A percentile compares a stretch with the other conserved stretches of the same genome.
Evolutionary conservation across 805 yeast species (phyloP).

Genomic region (Wickerhamiella cacticola): DNA sequence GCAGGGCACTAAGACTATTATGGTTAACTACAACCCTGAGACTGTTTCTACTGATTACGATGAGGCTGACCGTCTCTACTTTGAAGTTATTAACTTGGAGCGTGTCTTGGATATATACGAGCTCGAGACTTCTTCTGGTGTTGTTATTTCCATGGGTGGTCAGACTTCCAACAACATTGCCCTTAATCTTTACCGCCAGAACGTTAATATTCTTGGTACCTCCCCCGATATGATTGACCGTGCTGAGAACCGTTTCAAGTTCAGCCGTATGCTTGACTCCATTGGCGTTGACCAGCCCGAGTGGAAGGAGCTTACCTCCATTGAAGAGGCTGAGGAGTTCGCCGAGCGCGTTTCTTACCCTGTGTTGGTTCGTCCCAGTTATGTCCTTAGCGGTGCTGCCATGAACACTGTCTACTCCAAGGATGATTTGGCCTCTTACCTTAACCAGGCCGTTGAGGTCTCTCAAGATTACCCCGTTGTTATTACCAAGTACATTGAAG

Average conservation of each 20-base stretch:
- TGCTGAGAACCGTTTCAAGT: slow-evolving; percentile 96
- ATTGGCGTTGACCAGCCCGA: slow-evolving; percentile 98
- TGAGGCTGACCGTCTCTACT: slow-evolving; percentile 93
- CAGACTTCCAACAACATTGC: slow-evolving; percentile 97
- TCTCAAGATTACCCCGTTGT: slow-evolving; percentile 98
- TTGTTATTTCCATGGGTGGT: slow-evolving; percentile 96
- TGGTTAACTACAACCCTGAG: slow-evolving; percentile 97
- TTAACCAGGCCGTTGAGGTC: slow-evolving; percentile 91
- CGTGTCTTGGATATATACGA: slow-evolving; percentile 92
- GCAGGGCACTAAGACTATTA: slow-evolving; percentile 76
- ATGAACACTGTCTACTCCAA: slow-evolving; percentile 92
- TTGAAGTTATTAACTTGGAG: slow-evolving; percentile 89
- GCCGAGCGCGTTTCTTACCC: slow-evolving; percentile 89
- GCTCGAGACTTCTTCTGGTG: slow-evolving; percentile 80
- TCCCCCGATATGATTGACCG: slow-evolving; percentile 97
- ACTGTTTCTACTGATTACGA: slow-evolving; percentile 98
- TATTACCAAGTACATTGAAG: slow-evolving; percentile 89
- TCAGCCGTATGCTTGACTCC: slow-evolving; percentile 90
- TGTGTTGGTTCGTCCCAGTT: slow-evolving; percentile 93
- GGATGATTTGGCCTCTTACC: slow-evolving; percentile 75
- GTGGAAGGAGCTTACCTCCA: slow-evolving; percentile 93
- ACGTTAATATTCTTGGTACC: slow-evolving; percentile 90
- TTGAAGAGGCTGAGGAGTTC: slow-evolving; percentile 82
- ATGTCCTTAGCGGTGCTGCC: slow-evolving; percentile 96
- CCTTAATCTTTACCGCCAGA: slow-evolving; percentile 78